Percentiles rank a stretch among this genome's conserved stretches.
These are phyloP conservation scores for Lagerstroemia speciosa DNA, from an alignment of 345 rosid genomes.

Conservation along the genomic window DNA sequence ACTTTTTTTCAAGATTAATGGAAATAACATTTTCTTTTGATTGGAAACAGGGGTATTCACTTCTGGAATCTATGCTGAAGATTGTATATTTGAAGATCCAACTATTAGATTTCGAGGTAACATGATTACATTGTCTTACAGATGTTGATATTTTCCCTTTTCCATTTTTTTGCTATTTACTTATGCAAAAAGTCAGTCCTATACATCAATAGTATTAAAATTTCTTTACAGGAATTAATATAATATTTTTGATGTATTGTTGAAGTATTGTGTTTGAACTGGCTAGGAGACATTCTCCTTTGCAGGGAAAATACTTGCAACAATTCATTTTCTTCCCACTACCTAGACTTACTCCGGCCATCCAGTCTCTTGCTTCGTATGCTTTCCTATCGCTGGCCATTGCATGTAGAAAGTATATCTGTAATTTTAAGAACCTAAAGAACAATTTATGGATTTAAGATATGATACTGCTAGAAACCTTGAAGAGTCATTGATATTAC, in stretches of 20 bases:
- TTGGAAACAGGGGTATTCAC: constrained; percentile 53
- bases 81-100: constrained; percentile 84
- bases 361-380: not conserved
- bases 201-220: not conserved
- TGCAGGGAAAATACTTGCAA: constrained; percentile 2
- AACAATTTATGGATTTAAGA: not conserved
- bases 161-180: no score
- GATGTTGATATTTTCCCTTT: not conserved
- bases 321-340: not conserved
- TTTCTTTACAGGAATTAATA: not conserved
- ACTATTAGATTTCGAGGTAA: constrained; percentile 79
- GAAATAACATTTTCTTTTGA: not conserved
- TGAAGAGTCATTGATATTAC: no score
- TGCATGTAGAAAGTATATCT: no score
- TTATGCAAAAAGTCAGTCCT: not conserved
- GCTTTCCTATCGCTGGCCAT: not conserved
- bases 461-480: not conserved
- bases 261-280: not conserved
- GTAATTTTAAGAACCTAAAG: no score
- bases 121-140: not conserved
- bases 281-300: not conserved
- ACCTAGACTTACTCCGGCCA: not conserved
- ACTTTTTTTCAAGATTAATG: not conserved
- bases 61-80: constrained; percentile 47
- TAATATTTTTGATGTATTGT: not conserved